Evolutionary conservation across 441 rosid species (phyloP), one percentile per base, ranked within the genome.

Genomic region (Populus hybrid): DNA sequence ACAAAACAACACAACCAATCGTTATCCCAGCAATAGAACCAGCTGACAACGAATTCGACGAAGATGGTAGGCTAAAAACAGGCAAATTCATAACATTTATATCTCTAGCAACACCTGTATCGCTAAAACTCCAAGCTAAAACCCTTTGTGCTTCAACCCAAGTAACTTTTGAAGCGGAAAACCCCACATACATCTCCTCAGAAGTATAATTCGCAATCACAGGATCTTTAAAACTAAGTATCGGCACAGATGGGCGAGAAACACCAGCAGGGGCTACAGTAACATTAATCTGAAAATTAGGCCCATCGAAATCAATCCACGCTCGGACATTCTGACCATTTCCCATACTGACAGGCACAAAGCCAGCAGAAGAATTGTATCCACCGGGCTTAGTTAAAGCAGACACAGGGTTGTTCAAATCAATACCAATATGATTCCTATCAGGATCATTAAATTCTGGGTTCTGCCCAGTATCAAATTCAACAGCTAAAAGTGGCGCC

Each of bases 251-350:
- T 2, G 98, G 98, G 32, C 86, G 86, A 10, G 85, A 4, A 9
- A 92, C 74, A 10, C 98, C 95, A 11, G 77, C 80, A 21, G 98
- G 98, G 8, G 91, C 97, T 26, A 93, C 76, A 0, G 93, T 81
- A 3, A 94, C 92, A 81, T 94, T 94, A 69, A 92, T 91, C 82
- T 87, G 91, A 6, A 89, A 84, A 71, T 85, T 80, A 6, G 65
- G 63, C 8, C 95, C 93, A n/a, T 91, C 87, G 42, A 92, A 90
- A 71, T 94, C 97, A 42, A 94, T 88, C 98, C 98, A 94, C 21
- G 96, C 98, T 6, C 63, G 93, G 14, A 94, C 71, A 76, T 92
- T 94, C 78, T 87, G 87, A 5, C 98, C 97, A 2, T 71, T 87
- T 46, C 91, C 88, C 97, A 94, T 90, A 21, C 81, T 79, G 7